Evolutionary conservation across 441 rosid species (phyloP).

Genomic region (Sinapis alba): DNA sequence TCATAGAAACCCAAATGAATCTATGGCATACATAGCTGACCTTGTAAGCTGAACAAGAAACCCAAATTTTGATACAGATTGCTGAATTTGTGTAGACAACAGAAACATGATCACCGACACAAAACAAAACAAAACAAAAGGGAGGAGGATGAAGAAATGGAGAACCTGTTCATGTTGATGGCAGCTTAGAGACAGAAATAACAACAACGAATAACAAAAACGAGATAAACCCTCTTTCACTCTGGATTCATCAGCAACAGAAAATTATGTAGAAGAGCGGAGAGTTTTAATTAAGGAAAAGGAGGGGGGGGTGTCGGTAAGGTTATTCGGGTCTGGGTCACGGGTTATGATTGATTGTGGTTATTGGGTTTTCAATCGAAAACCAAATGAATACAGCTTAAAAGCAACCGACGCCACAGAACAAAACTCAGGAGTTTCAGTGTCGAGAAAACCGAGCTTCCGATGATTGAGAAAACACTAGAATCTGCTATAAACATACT

Average conservation of each 20-base stretch:
- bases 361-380: neutral
- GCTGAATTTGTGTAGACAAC: neutral
- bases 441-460: too few relatives aligned
- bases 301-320: neutral
- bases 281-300: neutral
- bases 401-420: too few relatives aligned
- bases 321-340: neutral
- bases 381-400: too few relatives aligned
- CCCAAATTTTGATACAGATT: neutral
- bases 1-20: too few relatives aligned
- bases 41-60: too few relatives aligned
- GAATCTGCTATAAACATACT: too few relatives aligned
- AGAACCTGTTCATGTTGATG: neutral
- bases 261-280: neutral
- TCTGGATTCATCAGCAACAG: neutral
- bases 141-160: neutral
- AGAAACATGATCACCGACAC: constrained; percentile 9
- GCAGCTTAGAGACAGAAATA: too few relatives aligned
- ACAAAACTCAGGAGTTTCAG: too few relatives aligned
- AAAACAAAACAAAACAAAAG: neutral
- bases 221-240: neutral
- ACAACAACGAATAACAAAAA: too few relatives aligned
- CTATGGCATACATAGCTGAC: too few relatives aligned
- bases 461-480: too few relatives aligned
- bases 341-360: neutral